Percentiles rank a stretch among this genome's conserved stretches.
Evolutionary conservation across 352 stramenopile genomes (phyloP).

Genomic region (Globisporangium barbulae): DNA sequence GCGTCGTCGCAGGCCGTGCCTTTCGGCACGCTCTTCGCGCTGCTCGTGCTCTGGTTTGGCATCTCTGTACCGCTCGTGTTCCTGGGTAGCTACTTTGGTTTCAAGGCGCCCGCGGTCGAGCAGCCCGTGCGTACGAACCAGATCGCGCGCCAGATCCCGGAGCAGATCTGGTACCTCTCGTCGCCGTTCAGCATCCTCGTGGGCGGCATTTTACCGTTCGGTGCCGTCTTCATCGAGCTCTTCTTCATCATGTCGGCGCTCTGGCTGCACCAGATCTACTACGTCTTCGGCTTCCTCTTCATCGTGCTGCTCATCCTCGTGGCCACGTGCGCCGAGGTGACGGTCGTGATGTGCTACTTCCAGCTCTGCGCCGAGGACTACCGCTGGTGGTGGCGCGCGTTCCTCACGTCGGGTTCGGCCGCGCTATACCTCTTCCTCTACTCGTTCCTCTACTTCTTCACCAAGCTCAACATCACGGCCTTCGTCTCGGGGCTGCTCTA

Average conservation of each 20-base stretch:
- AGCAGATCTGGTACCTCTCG: slow-evolving; percentile 96
- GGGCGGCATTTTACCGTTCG: slow-evolving; percentile 98
- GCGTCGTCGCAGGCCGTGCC: slow-evolving; percentile 87
- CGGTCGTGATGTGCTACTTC: slow-evolving; percentile 99
- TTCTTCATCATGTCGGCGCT: slow-evolving; percentile 99
- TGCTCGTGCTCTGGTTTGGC: slow-evolving; percentile 98
- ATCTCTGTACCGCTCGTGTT: slow-evolving; percentile 98
- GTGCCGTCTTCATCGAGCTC: slow-evolving; percentile 99
- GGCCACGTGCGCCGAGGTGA: slow-evolving; percentile 97
- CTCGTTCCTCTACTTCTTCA: slow-evolving; percentile 98
- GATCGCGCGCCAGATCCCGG: slow-evolving; percentile 89
- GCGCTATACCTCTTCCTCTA: slow-evolving; percentile 99
- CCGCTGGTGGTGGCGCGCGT: slow-evolving; percentile 97
- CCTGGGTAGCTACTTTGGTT: slow-evolving; percentile 97
- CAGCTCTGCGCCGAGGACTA: slow-evolving; percentile 99
- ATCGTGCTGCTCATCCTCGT: slow-evolving; percentile 97
- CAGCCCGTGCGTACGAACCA: slow-evolving; percentile 90
- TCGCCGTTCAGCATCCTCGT: slow-evolving; percentile 94
- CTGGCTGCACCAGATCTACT: slow-evolving; percentile 99
- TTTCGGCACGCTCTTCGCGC: slow-evolving; percentile 95
- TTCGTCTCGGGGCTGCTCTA: slow-evolving; percentile 95
- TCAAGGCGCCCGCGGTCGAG: slow-evolving; percentile 82
- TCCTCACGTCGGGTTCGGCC: slow-evolving; percentile 94
- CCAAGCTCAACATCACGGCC: slow-evolving; percentile 96
- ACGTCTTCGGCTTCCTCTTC: slow-evolving; percentile 99